These are phyloP conservation scores for Plantago lanceolata DNA, from an alignment of 305 asterid species.

Conservation along the genomic window DNA sequence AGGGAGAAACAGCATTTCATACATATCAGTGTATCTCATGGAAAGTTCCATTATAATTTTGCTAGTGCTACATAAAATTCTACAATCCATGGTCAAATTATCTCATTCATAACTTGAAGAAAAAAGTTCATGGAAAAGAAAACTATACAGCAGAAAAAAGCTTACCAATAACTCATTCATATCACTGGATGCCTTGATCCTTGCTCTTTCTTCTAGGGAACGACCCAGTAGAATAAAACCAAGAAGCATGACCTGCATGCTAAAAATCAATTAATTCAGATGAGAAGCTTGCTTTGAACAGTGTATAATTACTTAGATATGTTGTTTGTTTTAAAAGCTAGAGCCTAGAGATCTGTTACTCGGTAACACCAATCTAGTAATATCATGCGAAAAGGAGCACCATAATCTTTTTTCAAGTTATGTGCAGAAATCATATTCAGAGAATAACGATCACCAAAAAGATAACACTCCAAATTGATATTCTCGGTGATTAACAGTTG, in stretches of 20 bases:
- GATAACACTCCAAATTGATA: background rate
- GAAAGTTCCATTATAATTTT: background rate
- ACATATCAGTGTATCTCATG: background rate
- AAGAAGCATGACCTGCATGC: constrained; percentile 99
- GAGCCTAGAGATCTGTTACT: background rate
- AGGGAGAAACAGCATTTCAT: background rate
- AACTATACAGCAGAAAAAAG: constrained; percentile 12
- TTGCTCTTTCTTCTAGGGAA: constrained; percentile 93
- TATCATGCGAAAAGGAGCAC: constrained; percentile 13
- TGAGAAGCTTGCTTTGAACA: constrained; percentile 37
- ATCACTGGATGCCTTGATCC: constrained; percentile 94
- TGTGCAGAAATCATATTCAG: background rate
- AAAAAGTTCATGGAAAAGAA: background rate
- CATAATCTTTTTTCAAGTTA: background rate
- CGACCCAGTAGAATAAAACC: constrained; percentile 95
- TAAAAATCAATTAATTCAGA: constrained; percentile 45
- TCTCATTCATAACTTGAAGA: background rate
- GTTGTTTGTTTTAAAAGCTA: constrained; percentile 1
- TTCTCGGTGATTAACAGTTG: constrained; percentile 9
- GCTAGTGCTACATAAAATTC: background rate
- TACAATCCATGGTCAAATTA: background rate
- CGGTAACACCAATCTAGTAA: background rate
- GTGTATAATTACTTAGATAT: background rate
- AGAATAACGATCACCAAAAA: background rate
- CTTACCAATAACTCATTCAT: constrained; percentile 93